These are phyloP conservation scores for Mucor circinelloides DNA, from an alignment of 371 early-diverging fungal species.

Conservation along the genomic window DNA sequence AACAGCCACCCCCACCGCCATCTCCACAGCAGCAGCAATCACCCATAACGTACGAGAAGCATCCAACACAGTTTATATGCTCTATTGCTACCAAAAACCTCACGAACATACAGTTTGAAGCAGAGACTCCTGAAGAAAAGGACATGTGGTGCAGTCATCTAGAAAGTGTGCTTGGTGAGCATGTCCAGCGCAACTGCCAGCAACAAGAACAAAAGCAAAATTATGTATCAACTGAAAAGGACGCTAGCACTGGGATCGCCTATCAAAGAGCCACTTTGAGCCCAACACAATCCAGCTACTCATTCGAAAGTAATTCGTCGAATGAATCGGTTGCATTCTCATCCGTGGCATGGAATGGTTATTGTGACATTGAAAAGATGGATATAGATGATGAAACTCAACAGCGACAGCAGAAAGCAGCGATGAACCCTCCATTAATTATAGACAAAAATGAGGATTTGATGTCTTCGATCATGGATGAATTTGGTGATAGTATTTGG, in stretches of 20 bases:
- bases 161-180: conserved; percentile 24
- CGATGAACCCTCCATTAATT: not conserved
- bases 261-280: not conserved
- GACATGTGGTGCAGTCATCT: conserved; percentile 33
- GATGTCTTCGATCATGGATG: conserved; percentile 11
- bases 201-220: not conserved
- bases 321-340: conserved; percentile 8
- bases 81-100: conserved; percentile 30
- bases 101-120: conserved; percentile 31
- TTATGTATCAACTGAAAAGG: not conserved
- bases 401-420: not conserved
- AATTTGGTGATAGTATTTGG: conserved; percentile 23
- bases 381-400: conserved; percentile 5
- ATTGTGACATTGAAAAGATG: conserved; percentile 17
- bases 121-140: conserved; percentile 30
- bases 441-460: conserved; percentile 9
- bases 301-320: conserved; percentile 13
- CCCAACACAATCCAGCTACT: conserved; percentile 13
- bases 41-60: conserved; percentile 10
- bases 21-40: not conserved
- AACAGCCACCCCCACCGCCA: not conserved
- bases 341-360: conserved; percentile 9
- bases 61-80: conserved; percentile 40
- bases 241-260: not conserved
- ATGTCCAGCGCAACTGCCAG: conserved; percentile 14